A percentile compares a stretch with the other conserved stretches of the same genome.
These are phyloP conservation scores for Chrysoporthe deuterocubensis DNA, from an alignment of 2,329 filamentous ascomycete genomes.

Conservation along the genomic window DNA sequence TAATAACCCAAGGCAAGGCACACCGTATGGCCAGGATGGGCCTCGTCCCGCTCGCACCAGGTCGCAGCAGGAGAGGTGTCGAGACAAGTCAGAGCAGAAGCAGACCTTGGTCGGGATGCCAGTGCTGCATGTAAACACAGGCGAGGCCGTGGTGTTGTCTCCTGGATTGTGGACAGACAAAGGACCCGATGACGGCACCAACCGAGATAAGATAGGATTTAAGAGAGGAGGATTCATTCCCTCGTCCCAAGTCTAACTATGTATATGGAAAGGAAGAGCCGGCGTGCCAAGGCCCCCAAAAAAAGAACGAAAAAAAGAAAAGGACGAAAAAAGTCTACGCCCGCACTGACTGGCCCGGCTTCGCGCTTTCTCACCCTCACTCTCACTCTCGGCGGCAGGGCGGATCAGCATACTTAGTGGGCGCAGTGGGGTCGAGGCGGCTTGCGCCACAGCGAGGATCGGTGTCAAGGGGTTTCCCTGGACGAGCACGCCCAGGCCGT, in stretches of 20 bases:
- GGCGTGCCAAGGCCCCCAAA: background rate
- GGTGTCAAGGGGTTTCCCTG: background rate
- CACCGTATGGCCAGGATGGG: too few relatives aligned
- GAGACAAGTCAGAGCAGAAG: background rate
- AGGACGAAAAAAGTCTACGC: background rate
- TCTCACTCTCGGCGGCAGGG: background rate
- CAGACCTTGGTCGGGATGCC: background rate
- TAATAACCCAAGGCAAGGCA: too few relatives aligned
- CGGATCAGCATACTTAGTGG: background rate
- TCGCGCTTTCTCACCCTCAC: background rate
- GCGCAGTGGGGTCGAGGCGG: background rate
- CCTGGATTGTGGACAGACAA: background rate
- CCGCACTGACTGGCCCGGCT: background rate
- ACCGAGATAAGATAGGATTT: background rate
- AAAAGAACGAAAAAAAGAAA: background rate
- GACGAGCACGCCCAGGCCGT: background rate
- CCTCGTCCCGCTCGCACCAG: background rate
- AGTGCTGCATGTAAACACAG: background rate
- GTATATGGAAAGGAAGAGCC: background rate
- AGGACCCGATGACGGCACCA: slow-evolving; percentile 2
- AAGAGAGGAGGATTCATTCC: background rate
- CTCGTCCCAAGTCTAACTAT: too few relatives aligned
- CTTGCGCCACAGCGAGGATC: background rate
- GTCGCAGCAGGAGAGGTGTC: background rate
- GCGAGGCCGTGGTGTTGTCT: background rate